Percentiles rank a stretch among this genome's conserved stretches.
phyloP scores from a whole-genome alignment of 2,329 filamentous ascomycete genomes.

The Zymoseptoria brevis region DNA sequence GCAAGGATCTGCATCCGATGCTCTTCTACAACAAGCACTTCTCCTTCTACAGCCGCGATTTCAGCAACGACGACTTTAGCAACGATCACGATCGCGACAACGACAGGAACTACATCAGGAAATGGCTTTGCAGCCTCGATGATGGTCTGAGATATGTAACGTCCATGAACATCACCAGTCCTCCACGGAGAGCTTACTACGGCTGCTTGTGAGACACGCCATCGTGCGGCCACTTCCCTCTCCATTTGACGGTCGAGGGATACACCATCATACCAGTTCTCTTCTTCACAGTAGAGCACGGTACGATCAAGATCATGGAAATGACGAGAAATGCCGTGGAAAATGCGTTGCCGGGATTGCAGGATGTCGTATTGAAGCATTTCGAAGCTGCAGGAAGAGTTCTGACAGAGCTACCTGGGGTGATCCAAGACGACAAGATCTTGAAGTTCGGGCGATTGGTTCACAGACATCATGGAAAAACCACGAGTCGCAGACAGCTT shows the following conservation, averaged over 20 bases:
- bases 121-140: neutral
- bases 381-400: too few relatives aligned
- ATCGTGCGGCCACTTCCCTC: neutral
- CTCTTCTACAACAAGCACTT: neutral
- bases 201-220: neutral
- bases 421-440: too few relatives aligned
- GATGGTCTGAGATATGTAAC: neutral
- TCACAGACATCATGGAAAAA: too few relatives aligned
- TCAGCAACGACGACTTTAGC: neutral
- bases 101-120: neutral
- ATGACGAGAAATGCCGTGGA: neutral
- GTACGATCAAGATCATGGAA: neutral
- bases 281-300: neutral
- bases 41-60: neutral
- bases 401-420: too few relatives aligned
- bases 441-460: too few relatives aligned
- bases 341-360: neutral
- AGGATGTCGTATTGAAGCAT: neutral
- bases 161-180: neutral
- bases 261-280: neutral
- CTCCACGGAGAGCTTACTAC: neutral
- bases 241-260: neutral
- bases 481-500: too few relatives aligned
- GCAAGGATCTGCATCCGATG: neutral
- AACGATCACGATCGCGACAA: neutral